Conservation (phyloP, 768 basidiomycete species). For the Dioszegia hungarica region DNA sequence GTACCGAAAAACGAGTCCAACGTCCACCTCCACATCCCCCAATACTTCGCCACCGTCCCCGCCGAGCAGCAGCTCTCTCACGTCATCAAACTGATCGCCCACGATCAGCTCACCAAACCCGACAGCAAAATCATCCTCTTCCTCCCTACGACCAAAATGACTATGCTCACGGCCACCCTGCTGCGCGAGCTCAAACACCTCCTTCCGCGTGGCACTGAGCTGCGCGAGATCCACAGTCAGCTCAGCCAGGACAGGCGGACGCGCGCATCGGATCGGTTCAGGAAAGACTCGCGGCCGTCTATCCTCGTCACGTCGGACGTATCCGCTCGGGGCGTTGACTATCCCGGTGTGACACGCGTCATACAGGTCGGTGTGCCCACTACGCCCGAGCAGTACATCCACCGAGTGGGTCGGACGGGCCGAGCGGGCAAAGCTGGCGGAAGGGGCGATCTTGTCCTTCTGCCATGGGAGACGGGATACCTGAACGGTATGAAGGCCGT, state of each 20-base stretch:
- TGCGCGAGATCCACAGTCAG: constrained; percentile 82
- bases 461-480: constrained; percentile 74
- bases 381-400: constrained; percentile 68
- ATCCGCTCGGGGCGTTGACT: constrained; percentile 82
- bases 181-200: constrained; percentile 57
- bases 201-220: constrained; percentile 55
- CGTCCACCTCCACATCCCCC: constrained; percentile 67
- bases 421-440: constrained; percentile 59
- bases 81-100: constrained; percentile 69
- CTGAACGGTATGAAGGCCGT: constrained; percentile 61
- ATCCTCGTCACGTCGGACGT: constrained; percentile 82
- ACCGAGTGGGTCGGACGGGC: constrained; percentile 80
- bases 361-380: constrained; percentile 83
- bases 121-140: constrained; percentile 77
- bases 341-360: constrained; percentile 79
- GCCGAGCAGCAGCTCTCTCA: constrained; percentile 71
- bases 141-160: constrained; percentile 77
- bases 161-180: constrained; percentile 66
- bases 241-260: constrained; percentile 60
- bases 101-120: constrained; percentile 73
- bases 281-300: constrained; percentile 55
- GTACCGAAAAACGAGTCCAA: constrained; percentile 60
- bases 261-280: constrained; percentile 60
- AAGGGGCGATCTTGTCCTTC: constrained; percentile 72
- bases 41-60: constrained; percentile 70